These are phyloP conservation scores for Penicillium cinerascens DNA, from an alignment of 495 filamentous ascomycete genomes.

Conservation along the genomic window DNA sequence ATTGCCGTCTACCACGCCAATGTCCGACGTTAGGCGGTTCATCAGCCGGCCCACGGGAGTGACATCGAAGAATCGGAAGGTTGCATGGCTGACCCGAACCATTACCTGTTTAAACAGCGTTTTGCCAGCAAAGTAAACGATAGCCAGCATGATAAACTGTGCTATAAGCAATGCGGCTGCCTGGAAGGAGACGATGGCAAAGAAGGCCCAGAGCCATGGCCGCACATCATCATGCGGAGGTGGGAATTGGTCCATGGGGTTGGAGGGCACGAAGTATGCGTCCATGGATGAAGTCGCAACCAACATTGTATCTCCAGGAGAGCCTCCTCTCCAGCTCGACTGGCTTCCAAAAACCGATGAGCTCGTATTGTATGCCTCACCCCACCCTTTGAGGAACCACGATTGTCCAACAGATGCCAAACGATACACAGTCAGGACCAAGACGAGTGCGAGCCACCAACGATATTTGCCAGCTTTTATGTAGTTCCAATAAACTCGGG, in stretches of 20 bases:
- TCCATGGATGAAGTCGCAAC: conserved; percentile 8
- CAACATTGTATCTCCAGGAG: not conserved
- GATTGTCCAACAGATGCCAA: conserved; percentile 56
- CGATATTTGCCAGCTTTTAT: conserved; percentile 69
- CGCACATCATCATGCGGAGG: conserved; percentile 61
- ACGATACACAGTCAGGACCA: conserved; percentile 57
- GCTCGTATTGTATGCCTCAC: conserved; percentile 61
- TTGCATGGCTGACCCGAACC: conserved; percentile 66
- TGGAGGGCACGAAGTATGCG: conserved; percentile 22
- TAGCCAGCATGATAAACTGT: conserved; percentile 60
- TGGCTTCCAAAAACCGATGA: conserved; percentile 9
- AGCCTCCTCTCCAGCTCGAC: not conserved
- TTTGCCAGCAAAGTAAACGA: conserved; percentile 72
- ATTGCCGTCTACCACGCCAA: conserved; percentile 75
- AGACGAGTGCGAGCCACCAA: conserved; percentile 65
- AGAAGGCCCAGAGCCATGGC: conserved; percentile 70
- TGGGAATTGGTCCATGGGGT: conserved; percentile 57
- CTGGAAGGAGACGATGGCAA: conserved; percentile 56
- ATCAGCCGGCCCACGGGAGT: conserved; percentile 80
- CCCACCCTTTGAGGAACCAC: conserved; percentile 86
- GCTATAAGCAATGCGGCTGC: conserved; percentile 51
- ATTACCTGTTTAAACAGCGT: conserved; percentile 67
- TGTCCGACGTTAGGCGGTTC: conserved; percentile 84
- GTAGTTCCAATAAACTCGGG: conserved; percentile 76
- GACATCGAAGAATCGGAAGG: conserved; percentile 83